Evolutionary conservation across 305 asterid genomes (phyloP), one percentile per base, ranked within the genome.

Genomic region (Solanum hybrid): DNA sequence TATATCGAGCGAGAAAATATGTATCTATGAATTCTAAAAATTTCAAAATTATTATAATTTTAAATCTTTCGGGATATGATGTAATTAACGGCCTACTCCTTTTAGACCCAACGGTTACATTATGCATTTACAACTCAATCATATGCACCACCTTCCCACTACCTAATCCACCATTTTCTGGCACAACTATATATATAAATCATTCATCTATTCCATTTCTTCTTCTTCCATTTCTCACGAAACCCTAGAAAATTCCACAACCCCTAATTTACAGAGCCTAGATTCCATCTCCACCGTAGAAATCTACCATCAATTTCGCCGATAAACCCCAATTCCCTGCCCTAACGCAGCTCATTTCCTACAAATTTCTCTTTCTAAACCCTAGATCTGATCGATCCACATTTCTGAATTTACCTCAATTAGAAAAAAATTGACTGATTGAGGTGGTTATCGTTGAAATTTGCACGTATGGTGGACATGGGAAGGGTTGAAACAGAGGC

Each of bases 401-500:
- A 36, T 78, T 82, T 10, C 87, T 64, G 31, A 17, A 38, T 34
- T 71, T 13, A 9, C 66, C 69, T 14, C n/a, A 77, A 36, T 40
- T 82, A 14, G n/a, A 27, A 71, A 29, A 35, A 80, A 56, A 34
- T 85, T 86, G 29, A 79, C 15, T 29, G 34, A 84, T 71, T 38
- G 88, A 31, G 27, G 75, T 13, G 34, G 45, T n/a, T 73, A 19
- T 13, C 9, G 19, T n/a, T 14, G 31, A 77, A 29, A 38, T 32
- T 89, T 78, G 40, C 1, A 56, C 56, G 77, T 87, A 92, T 90
- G 97, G 94, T 93, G 90, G 95, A 92, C 76, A 91, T 89, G 94
- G 92, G 97, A 45, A 96, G 95, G 94, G 93, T 95, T 88, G 92
- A 90, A 92, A 91, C 90, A 88, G 96, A 93, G 32, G 86, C 77